Evolutionary conservation across 306 rosid species (phyloP).

Genomic region (Arachis stenosperma): DNA sequence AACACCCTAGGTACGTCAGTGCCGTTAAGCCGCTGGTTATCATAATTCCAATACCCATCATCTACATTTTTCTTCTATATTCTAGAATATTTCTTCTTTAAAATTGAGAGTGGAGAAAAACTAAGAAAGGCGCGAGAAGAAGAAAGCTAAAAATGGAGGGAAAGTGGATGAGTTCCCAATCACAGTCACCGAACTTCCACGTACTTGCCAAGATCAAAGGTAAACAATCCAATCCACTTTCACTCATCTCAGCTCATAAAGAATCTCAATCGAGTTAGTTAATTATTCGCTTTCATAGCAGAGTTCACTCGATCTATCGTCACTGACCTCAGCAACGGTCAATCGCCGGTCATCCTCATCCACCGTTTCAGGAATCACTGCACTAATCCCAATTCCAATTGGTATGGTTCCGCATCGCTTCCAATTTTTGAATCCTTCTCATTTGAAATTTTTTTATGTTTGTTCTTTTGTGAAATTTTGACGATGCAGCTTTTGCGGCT

Average conservation of each 20-base stretch:
- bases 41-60: too few species aligned
- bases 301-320: slow-evolving; percentile 65
- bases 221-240: not conserved
- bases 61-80: too few species aligned
- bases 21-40: too few species aligned
- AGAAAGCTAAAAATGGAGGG: slow-evolving; percentile 39
- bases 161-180: slow-evolving; percentile 44
- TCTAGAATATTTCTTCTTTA: too few species aligned
- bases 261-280: not conserved
- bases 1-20: too few species aligned
- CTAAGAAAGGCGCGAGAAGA: too few species aligned
- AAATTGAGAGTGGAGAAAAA: too few species aligned
- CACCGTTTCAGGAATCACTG: slow-evolving; percentile 76
- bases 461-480: not conserved
- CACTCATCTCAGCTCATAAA: not conserved
- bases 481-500: slow-evolving; percentile 63
- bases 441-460: not conserved
- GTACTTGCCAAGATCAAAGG: slow-evolving; percentile 67
- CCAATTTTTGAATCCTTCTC: not conserved
- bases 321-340: slow-evolving; percentile 53
- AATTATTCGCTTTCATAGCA: slow-evolving; percentile 26
- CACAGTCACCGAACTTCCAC: slow-evolving; percentile 36
- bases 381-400: slow-evolving; percentile 45
- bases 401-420: slow-evolving; percentile 47
- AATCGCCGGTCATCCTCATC: slow-evolving; percentile 62